These are phyloP conservation scores for Streptanthus diversifolius DNA, from an alignment of 345 rosid genomes.

Conservation along the genomic window DNA sequence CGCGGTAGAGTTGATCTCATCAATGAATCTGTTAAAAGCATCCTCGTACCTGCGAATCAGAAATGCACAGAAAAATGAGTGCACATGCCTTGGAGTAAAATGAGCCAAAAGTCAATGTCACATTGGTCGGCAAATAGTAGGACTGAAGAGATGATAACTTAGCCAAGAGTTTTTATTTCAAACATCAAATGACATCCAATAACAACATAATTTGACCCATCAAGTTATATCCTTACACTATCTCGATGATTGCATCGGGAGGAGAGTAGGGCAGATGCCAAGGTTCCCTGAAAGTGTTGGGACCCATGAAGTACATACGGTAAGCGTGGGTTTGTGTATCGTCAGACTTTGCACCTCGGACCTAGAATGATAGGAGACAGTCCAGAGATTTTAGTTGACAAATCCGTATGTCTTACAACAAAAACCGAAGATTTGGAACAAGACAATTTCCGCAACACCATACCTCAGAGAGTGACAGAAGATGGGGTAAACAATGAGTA, in stretches of 20 bases:
- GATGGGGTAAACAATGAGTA: constrained; percentile 71
- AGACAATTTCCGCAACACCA: not conserved
- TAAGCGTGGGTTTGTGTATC: constrained; percentile 94
- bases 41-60: constrained; percentile 79
- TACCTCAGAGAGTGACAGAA: constrained; percentile 93
- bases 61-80: constrained; percentile 11
- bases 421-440: not conserved
- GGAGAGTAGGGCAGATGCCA: constrained; percentile 98
- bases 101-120: constrained; percentile 10
- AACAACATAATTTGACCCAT: not conserved
- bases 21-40: constrained; percentile 94
- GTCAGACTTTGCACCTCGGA: constrained; percentile 84
- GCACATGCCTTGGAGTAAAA: not conserved
- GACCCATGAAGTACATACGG: constrained; percentile 97
- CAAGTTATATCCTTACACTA: constrained; percentile 65
- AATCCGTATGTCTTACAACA: not conserved
- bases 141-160: not conserved
- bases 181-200: constrained; percentile 22
- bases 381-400: constrained; percentile 12
- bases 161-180: constrained; percentile 4
- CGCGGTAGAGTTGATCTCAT: constrained; percentile 92
- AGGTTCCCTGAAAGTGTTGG: constrained; percentile 92
- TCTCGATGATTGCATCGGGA: constrained; percentile 82
- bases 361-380: constrained; percentile 47
- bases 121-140: not conserved